Base-by-base conservation (phyloP, 2,329 filamentous ascomycete species). In the Macroventuria anomochaeta region DNA sequence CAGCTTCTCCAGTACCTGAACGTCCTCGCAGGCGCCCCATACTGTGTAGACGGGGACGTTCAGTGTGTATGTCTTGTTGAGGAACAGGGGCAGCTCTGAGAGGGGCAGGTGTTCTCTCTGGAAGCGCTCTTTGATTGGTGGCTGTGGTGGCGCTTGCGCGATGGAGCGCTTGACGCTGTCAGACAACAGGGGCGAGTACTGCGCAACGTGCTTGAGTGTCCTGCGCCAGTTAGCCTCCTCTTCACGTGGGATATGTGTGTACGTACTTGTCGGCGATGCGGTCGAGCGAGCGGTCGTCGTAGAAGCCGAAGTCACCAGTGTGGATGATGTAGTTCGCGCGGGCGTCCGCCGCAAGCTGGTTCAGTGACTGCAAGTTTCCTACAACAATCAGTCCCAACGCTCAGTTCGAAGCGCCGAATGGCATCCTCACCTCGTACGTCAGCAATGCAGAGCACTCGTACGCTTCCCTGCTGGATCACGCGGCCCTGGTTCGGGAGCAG, bases 271-370 rank as follows among this genome's bases (percentile, higher is more conserved):
- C 95, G 33, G 95, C 95, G 80, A 99, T 97, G 71, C 95, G 89
- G 71, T 97, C 93, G 64, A 99, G 81, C 29, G 95, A 99, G 48
- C 88, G 91, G 69, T 96, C 90, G 76, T 99, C 95, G 80, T 99
- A 99, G 80, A 99, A 99, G 59, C 95, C 95, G 75, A 99, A 99
- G 76, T 99, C 95, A 76, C 95, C 95, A 17, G 95, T 99, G 78
- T 99, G 95, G 71, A 99, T 92, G 77, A 99, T 96, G 80, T 97
- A 92, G 79, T 97, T 92, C 68, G 95, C 95, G 74, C 90, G 90
- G 59, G 95, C 93, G 74, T 95, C 90, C 77, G 91, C 96, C 62
- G 95, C 95, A 58, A 99, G 88, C 58, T 97, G 93, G 79, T 99
- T 99, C 70, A 99, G 82, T 63, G 95, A 97, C 79, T 89, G 87